Percentiles rank a stretch among this genome's conserved stretches.
Conservation (phyloP, 2,329 filamentous ascomycete species). For the Rutstroemia sp. region DNA sequence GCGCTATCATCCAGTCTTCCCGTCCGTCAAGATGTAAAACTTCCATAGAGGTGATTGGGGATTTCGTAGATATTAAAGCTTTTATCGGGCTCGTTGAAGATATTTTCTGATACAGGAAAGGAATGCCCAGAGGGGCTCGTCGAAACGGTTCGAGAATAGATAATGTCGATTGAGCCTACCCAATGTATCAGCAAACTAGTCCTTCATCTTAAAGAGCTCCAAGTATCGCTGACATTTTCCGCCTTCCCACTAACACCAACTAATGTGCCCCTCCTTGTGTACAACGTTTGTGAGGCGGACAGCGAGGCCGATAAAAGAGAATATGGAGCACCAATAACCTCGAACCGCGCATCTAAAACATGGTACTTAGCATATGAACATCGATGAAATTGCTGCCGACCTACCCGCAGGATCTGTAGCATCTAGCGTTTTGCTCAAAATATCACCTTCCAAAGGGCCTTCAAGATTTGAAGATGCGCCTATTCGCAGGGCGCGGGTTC, state of each 20-base stretch:
- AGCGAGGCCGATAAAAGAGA: constrained; percentile 90
- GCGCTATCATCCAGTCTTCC: constrained; percentile 89
- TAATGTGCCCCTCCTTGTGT: constrained; percentile 84
- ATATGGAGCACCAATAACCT: constrained; percentile 85
- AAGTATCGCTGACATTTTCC: constrained; percentile 61
- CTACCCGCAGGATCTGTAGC: constrained; percentile 26
- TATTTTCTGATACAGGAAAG: constrained; percentile 90
- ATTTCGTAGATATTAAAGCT: constrained; percentile 81
- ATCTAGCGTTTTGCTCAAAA: constrained; percentile 44
- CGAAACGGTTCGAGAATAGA: constrained; percentile 79
- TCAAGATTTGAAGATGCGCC: constrained; percentile 53
- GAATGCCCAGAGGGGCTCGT: constrained; percentile 74
- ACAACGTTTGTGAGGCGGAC: constrained; percentile 87
- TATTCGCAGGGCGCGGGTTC: constrained; percentile 54
- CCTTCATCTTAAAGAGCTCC: constrained; percentile 3
- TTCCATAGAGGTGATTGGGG: constrained; percentile 77
- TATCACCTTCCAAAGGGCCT: constrained; percentile 45
- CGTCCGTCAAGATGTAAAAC: constrained; percentile 87
- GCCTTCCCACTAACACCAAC: constrained; percentile 84
- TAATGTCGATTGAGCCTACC: constrained; percentile 77
- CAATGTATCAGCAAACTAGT: constrained; percentile 11
- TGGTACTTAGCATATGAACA: constrained; percentile 4
- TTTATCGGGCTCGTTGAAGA: constrained; percentile 83
- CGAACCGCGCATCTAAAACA: constrained; percentile 77
- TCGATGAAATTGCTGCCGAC: not conserved